These are phyloP conservation scores for Parmelia sp. DNA, from an alignment of 495 filamentous ascomycete species.

Conservation along the genomic window DNA sequence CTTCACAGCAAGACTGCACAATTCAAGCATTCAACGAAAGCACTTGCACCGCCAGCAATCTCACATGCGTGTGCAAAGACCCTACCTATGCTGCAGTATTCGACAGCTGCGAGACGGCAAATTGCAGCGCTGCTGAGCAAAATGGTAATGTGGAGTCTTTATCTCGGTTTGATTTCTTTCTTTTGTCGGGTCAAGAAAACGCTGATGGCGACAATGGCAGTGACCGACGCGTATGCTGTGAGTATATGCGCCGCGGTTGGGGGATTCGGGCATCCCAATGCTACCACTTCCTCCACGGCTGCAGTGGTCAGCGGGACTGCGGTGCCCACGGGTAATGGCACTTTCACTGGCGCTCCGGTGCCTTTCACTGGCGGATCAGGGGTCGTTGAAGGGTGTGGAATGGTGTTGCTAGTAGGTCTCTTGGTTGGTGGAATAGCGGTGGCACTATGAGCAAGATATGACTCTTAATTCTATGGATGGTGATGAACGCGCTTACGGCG, in stretches of 20 bases:
- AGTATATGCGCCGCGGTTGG: neutral
- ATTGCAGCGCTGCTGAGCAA: neutral
- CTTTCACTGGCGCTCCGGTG: neutral
- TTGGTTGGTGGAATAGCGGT: neutral
- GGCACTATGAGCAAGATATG: neutral
- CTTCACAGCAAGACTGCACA: neutral
- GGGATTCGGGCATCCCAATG: neutral
- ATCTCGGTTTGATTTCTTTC: neutral
- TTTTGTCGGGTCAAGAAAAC: neutral
- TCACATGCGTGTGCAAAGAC: neutral
- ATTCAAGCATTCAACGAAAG: constrained; percentile 1
- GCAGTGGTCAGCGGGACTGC: neutral
- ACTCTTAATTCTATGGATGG: too few relatives aligned
- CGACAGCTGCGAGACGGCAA: neutral
- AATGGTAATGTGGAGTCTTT: too few relatives aligned
- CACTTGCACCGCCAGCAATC: neutral
- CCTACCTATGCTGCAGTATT: neutral
- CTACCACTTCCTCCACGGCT: neutral
- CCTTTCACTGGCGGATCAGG: neutral
- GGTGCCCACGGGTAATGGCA: neutral
- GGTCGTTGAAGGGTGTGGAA: neutral
- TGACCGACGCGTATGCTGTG: neutral
- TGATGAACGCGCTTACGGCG: too few relatives aligned
- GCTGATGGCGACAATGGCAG: neutral
- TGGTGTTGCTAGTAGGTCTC: neutral